Evolutionary conservation across 2,329 filamentous ascomycete genomes (phyloP).

Genomic region (Fusarium sp.): DNA sequence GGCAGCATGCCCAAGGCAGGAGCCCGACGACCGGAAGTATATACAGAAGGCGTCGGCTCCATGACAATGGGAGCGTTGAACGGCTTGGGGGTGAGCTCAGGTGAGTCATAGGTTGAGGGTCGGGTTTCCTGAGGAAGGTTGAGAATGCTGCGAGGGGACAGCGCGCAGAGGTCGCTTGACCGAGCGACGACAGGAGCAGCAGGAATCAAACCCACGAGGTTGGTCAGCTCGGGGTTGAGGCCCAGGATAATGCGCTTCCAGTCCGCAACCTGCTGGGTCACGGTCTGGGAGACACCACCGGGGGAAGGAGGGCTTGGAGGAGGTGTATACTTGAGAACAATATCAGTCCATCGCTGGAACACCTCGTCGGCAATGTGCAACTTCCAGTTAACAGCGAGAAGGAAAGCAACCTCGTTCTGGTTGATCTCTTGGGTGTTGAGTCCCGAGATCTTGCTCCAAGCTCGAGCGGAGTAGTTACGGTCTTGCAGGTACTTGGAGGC

Average conservation of each 20-base stretch:
- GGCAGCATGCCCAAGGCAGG: slow-evolving; percentile 71
- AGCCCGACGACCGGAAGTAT: slow-evolving; percentile 64
- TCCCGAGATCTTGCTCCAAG: slow-evolving; percentile 99
- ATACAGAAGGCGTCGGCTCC: slow-evolving; percentile 63
- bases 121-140: slow-evolving; percentile 59
- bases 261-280: slow-evolving; percentile 65
- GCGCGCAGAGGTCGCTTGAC: slow-evolving; percentile 54
- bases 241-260: slow-evolving; percentile 73
- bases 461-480: slow-evolving; percentile 95
- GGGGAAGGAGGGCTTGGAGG: slow-evolving; percentile 74
- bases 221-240: slow-evolving; percentile 72
- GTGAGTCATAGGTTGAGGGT: slow-evolving; percentile 54
- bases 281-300: slow-evolving; percentile 60
- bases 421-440: slow-evolving; percentile 95
- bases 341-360: slow-evolving; percentile 94
- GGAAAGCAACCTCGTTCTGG: slow-evolving; percentile 94
- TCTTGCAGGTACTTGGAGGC: slow-evolving; percentile 99
- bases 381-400: slow-evolving; percentile 92
- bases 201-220: slow-evolving; percentile 68
- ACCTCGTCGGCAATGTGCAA: slow-evolving; percentile 91
- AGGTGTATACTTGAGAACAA: slow-evolving; percentile 89
- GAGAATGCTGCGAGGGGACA: slow-evolving; percentile 62
- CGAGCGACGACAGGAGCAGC: slow-evolving; percentile 49
- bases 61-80: slow-evolving; percentile 62
- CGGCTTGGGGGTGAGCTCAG: slow-evolving; percentile 59